Conservation (phyloP, 352 stramenopile species). For the Pythium scleroteichum region DNA sequence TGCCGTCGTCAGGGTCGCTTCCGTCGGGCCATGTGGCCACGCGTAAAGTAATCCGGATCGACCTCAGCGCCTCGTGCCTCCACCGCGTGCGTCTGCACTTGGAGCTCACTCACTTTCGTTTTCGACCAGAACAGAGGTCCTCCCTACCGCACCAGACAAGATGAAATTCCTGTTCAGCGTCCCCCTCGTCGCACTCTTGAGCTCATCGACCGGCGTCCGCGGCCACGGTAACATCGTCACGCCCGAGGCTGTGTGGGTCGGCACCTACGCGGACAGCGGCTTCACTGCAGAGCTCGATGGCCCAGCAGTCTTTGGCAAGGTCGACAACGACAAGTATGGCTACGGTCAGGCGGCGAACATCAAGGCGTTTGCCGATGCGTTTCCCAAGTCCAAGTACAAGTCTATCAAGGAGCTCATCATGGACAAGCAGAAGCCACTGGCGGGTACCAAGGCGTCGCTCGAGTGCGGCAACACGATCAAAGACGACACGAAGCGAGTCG, state of each 20-base stretch:
- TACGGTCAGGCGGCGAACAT: slow-evolving; percentile 33
- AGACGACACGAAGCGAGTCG: slow-evolving; percentile 28
- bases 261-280: slow-evolving; percentile 37
- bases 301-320: slow-evolving; percentile 26
- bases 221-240: slow-evolving; percentile 39
- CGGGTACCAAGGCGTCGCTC: slow-evolving; percentile 16
- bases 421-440: slow-evolving; percentile 41
- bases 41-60: no score
- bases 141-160: no score
- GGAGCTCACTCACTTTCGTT: no score
- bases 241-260: slow-evolving; percentile 29
- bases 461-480: slow-evolving; percentile 37
- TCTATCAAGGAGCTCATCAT: slow-evolving; percentile 39
- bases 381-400: slow-evolving; percentile 31
- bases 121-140: background rate
- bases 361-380: slow-evolving; percentile 32
- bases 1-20: no score
- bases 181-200: no score
- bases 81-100: no score
- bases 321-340: slow-evolving; percentile 38
- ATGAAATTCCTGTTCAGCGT: no score
- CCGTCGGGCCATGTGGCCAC: no score
- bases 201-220: background rate
- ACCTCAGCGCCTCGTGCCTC: no score
- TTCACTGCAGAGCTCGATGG: slow-evolving; percentile 35